Evolutionary conservation across 2,329 filamentous ascomycete genomes (phyloP).

Genomic region (Pyricularia sp.): DNA sequence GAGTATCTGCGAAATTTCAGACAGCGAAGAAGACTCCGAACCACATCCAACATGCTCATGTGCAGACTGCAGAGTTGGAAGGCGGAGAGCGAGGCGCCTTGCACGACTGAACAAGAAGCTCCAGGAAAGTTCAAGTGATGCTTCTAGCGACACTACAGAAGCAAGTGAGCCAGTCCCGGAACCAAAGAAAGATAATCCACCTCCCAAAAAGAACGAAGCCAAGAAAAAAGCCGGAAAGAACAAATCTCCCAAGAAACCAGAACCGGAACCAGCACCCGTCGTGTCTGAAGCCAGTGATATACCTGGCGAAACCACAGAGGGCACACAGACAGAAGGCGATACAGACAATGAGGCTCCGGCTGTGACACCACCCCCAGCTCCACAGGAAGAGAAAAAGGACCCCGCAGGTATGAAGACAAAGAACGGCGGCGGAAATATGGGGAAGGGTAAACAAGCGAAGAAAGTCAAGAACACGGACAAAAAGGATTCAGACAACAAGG

Average conservation of each 20-base stretch:
- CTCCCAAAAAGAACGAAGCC: neutral
- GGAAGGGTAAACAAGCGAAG: conserved; percentile 4
- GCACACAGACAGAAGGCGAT: conserved; percentile 5
- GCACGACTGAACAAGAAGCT: conserved; percentile 5
- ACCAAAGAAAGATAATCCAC: neutral
- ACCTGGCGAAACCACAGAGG: conserved; percentile 1
- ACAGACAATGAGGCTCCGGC: conserved; percentile 8
- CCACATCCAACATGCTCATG: conserved; percentile 24
- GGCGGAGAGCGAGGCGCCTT: conserved; percentile 13
- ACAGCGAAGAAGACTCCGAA: conserved; percentile 15
- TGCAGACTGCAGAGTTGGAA: conserved; percentile 14
- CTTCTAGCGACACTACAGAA: conserved; percentile 4
- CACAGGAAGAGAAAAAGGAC: conserved; percentile 5
- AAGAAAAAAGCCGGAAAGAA: conserved; percentile 1
- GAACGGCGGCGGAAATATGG: neutral
- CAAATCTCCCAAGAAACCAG: conserved; percentile 5
- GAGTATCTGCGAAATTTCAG: conserved; percentile 3
- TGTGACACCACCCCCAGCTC: conserved; percentile 7
- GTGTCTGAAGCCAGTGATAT: neutral
- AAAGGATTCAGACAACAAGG: neutral
- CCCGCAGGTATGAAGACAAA: conserved; percentile 4
- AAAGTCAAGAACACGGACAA: neutral
- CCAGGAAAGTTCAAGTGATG: neutral
- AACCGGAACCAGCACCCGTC: neutral
- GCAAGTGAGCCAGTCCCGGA: neutral